phyloP scores from a whole-genome alignment of 2,329 filamentous ascomycete species.

The Fusarium dlaminii region DNA sequence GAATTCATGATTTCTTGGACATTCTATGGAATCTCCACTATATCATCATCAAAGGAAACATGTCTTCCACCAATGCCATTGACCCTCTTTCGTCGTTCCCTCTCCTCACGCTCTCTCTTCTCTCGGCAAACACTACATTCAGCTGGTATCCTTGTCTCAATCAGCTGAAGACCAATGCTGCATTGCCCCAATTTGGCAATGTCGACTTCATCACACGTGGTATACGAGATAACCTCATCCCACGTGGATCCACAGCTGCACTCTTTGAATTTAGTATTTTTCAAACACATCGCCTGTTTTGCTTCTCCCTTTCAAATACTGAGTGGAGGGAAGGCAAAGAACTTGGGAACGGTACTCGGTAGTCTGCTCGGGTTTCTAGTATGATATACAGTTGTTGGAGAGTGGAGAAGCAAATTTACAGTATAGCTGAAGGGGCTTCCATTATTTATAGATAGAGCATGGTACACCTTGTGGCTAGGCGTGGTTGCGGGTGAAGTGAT shows the following conservation, averaged over 20 bases:
- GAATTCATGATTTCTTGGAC: no score
- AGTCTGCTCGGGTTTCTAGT: accelerated
- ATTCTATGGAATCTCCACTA: neutral
- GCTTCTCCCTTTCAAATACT: accelerated
- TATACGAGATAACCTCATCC: neutral
- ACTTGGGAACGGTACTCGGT: accelerated
- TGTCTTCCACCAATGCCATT: neutral
- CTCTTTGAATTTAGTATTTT: neutral
- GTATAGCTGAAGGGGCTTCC: neutral
- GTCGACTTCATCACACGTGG: neutral
- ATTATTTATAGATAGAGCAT: neutral
- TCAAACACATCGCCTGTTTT: neutral
- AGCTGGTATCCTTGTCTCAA: no score
- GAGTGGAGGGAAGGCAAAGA: accelerated
- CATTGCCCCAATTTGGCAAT: neutral
- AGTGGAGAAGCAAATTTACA: neutral
- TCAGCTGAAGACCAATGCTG: neutral
- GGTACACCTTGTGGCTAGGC: no score
- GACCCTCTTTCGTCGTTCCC: neutral
- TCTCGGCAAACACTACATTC: neutral
- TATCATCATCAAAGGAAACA: neutral
- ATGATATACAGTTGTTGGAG: no score
- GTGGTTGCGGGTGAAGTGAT: neutral
- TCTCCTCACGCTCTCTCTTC: neutral
- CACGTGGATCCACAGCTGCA: neutral